Evolutionary conservation across 2,329 filamentous ascomycete genomes (phyloP), one percentile per base, ranked within the genome.

Genomic region (Zarea fungicola): DNA sequence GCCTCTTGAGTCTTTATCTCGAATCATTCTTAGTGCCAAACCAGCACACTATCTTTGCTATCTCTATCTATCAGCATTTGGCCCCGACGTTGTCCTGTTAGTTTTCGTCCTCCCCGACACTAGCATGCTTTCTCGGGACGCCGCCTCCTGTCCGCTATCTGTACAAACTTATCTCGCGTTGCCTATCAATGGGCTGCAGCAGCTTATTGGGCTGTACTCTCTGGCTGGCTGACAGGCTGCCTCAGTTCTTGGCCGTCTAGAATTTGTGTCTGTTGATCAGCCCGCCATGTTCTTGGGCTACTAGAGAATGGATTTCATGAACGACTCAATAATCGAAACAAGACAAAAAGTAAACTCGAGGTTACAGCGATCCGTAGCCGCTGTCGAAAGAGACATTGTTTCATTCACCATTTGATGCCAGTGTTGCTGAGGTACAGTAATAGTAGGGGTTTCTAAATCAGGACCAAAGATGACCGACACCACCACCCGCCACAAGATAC

Each of bases 111-210:
- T 39, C 35, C 44, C 35, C 43, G 10, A 18, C 31, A 8, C 25
- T 29, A 39, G 34, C 25, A 28, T 25, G 11, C 16, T 23, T 43
- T 28, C 32, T 45, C 43, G 43, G 34, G 43, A 39, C 34, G 35
- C 43, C 43, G 43, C 43, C 14, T 29, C 28, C 40, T 42, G 41
- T 19, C 42, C 42, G 42, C 42, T 44, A 44, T 44, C 42, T 34
- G 11, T 9, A 35, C 5, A 4, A 13, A 5, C 26, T 18, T n/a
- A n/a, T n/a, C n/a, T n/a, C 26, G 18, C 9, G 41, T 45, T 45
- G 16, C 28, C 35, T 47, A 47, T 47, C 44, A 40, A 21, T 39
- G 26, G 25, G 18, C 35, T 37, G 13, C 18, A 32, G 19, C 18
- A 16, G 43, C 34, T 46, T 37, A 35, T 44, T 44, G 42, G 43